Evolutionary conservation across 2,329 filamentous ascomycete genomes (phyloP), one percentile per base, ranked within the genome.

Genomic region (Pseudofabraea citricarpa): DNA sequence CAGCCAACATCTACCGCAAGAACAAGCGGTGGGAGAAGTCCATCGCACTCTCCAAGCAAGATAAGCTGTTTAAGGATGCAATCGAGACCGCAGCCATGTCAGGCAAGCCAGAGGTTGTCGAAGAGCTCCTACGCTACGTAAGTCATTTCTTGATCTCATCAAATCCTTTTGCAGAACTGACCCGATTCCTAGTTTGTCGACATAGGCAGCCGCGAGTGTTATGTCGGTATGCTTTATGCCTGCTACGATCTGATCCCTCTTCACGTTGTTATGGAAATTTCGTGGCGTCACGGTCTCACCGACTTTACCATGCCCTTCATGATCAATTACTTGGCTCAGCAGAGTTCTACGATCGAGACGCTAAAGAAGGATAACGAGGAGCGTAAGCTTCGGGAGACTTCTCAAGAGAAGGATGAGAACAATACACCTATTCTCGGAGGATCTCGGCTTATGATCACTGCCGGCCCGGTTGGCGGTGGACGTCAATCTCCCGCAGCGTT

Each of bases 11-110:
- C 67, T 98, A 97, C 74, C 90, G 94, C 66, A 98, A 97, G 79
- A 97, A 95, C 76, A 97, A 97, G 85, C 82, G 93, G 52, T 98
- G 94, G 94, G 91, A 97, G 73, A 97, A 97, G 73, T 96, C 90
- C 4, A 98, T 98, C 66, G 81, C 89, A 24, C 74, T 98, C 36
- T 97, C 91, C 13, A 98, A 98, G 77, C 91, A 98, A 66, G 93
- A 98, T 74, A 97, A 96, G 79, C 75, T 98, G 13, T 98, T 93
- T 84, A 97, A 96, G 76, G 93, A 98, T 70, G 93, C 94, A 20
- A 97, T 98, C 51, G 93, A 98, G 76, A 98, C 93, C 12, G 81
- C 94, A 23, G 93, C 93, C 21, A 87, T 96, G 44, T 97, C 91
- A 40, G 76, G 78, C 63, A 97, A 97, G 78, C 64, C 77, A 10